phyloP scores from a whole-genome alignment of 441 rosid species.

The Brassica balearica region DNA sequence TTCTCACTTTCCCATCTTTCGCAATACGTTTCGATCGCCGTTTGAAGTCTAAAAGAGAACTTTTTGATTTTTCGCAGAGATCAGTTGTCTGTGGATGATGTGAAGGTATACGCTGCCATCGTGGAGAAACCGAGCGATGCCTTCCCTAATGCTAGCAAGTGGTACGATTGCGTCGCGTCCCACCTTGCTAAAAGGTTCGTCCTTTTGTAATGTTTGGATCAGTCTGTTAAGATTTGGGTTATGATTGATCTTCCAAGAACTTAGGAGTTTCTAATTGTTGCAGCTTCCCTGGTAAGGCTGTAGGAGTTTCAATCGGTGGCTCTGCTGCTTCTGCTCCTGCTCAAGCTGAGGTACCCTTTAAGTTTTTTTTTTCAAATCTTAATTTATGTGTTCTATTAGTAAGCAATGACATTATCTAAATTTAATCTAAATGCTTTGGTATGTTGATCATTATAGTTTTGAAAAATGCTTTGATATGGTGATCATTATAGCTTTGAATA shows the following conservation, averaged over 20 bases:
- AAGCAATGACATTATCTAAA: no score
- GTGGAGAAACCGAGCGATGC: slow-evolving; percentile 61
- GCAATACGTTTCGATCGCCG: not conserved
- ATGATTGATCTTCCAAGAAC: not conserved
- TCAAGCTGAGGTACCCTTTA: slow-evolving; percentile 37
- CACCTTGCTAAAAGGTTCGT: slow-evolving; percentile 73
- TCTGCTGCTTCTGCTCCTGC: slow-evolving; percentile 55
- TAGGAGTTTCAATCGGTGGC: slow-evolving; percentile 77
- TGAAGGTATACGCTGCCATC: slow-evolving; percentile 55
- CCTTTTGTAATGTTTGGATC: not conserved
- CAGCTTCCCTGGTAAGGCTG: slow-evolving; percentile 41
- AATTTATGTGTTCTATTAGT: no score
- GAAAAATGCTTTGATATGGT: no score
- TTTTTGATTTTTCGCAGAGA: slow-evolving; percentile 40
- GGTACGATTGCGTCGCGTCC: slow-evolving; percentile 72
- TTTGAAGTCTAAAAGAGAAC: not conserved
- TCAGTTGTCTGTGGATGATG: slow-evolving; percentile 53
- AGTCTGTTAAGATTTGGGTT: not conserved
- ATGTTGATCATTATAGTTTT: no score
- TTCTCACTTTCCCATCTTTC: not conserved
- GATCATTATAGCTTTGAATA: no score
- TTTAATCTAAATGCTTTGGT: not conserved
- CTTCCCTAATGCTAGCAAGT: slow-evolving; percentile 76
- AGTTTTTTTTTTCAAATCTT: no score
- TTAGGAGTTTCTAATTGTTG: slow-evolving; percentile 4